Evolutionary conservation across 2,329 filamentous ascomycete species (phyloP).

Genomic region (Penicillium italicum): DNA sequence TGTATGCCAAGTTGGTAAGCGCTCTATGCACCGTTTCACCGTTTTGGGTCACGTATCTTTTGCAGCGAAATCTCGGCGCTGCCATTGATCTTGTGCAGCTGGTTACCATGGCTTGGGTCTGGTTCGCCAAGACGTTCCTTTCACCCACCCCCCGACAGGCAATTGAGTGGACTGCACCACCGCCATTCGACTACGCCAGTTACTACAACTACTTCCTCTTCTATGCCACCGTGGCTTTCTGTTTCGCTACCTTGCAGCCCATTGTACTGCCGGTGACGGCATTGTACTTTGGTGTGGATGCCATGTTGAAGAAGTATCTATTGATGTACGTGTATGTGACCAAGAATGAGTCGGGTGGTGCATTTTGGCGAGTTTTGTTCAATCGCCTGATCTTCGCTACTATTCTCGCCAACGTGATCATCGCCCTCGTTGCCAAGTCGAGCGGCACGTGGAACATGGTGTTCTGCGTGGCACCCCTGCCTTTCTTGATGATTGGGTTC

Average conservation of each 20-base stretch:
- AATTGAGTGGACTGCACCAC: conserved; percentile 89
- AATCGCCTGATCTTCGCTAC: conserved; percentile 86
- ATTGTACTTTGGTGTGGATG: conserved; percentile 83
- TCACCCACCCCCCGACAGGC: conserved; percentile 84
- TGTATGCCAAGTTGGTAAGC: conserved; percentile 63
- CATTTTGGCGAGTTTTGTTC: conserved; percentile 87
- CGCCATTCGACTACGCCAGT: conserved; percentile 86
- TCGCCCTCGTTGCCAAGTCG: conserved; percentile 71
- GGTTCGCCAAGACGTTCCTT: conserved; percentile 77
- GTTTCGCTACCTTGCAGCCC: conserved; percentile 80
- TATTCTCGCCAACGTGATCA: conserved; percentile 73
- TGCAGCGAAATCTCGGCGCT: conserved; percentile 89
- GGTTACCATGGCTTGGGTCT: conserved; percentile 78
- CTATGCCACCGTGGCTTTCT: conserved; percentile 84
- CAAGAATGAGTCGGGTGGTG: conserved; percentile 91
- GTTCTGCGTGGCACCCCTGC: conserved; percentile 67
- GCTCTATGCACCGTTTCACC: conserved; percentile 76
- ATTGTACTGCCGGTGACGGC: conserved; percentile 81
- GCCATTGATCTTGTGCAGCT: conserved; percentile 91
- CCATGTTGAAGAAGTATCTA: conserved; percentile 90
- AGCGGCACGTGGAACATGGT: conserved; percentile 65
- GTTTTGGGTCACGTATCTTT: conserved; percentile 91
- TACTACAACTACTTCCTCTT: conserved; percentile 99
- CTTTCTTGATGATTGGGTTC: conserved; percentile 74
- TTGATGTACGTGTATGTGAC: conserved; percentile 93